Evolutionary conservation across 2,329 filamentous ascomycete genomes (phyloP), one percentile per base, ranked within the genome.

Genomic region (Arthrobotrys iridis): DNA sequence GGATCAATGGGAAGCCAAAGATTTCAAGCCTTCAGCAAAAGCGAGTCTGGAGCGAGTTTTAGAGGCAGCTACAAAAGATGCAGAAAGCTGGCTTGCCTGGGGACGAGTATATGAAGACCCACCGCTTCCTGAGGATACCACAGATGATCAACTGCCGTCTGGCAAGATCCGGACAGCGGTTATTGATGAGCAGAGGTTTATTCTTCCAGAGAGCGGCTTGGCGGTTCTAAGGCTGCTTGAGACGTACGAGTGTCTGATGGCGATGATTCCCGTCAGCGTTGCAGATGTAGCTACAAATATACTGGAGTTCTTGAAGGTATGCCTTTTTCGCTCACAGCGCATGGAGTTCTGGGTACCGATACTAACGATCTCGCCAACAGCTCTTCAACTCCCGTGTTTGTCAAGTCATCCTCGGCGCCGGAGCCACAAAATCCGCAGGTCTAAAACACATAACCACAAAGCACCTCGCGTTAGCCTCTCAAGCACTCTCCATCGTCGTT

Each of bases 391-490:
- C 93, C 1, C 90, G 95, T 18, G 93, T 93, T 70, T 96, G 91
- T n/a, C 95, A 99, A 81, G 87, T 99, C 70, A 97, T 99, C 77
- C 88, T 99, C 4, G 95, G 95, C 0, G 95, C 95, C 0, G 95
- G 95, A 3, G 95, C 95, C 2, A 97, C 92, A 3, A 87, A 89
- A 35, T 93, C 91, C 22, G 95, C 93, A 0, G 94, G 94, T 0
- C 85, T 99, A 18, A 97, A 93, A 81, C 97, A 97, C 80, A 99
- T 99, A 81, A 97, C 92, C 0, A 97, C 95, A 0, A 95, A 95
- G 79, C 94, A 99, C 82, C 87, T 99, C 1, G 93, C 95, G 0
- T 88, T 98, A 15, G 93, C 95, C 1, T 93, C 91, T 0, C 94
- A 97, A 82, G 91, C 93, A 0, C 83, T 98, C 18, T 90, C 91